phyloP scores from a whole-genome alignment of 2,329 filamentous ascomycete species.

The Trichoderma koningii region DNA sequence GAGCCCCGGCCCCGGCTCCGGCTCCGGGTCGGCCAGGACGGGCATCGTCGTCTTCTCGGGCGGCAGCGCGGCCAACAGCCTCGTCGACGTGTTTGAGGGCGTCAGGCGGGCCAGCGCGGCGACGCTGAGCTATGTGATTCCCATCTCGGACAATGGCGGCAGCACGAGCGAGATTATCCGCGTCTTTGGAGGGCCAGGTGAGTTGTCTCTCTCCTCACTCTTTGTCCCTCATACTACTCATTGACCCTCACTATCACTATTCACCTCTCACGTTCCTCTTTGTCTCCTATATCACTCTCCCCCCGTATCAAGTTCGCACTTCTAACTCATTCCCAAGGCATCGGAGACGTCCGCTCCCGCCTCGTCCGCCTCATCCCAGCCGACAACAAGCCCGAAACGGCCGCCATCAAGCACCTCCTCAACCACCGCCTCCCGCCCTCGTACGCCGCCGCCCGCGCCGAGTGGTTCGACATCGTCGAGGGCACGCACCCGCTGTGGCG shows the following conservation, averaged over 20 bases:
- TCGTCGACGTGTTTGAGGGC: constrained; percentile 84
- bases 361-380: constrained; percentile 85
- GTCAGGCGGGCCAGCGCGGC: constrained; percentile 66
- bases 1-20: constrained; percentile 29
- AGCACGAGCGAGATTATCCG: constrained; percentile 91
- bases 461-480: constrained; percentile 90
- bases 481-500: constrained; percentile 77
- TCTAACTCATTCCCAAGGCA: constrained; percentile 51
- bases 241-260: too few relatives aligned
- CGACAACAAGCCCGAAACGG: constrained; percentile 62
- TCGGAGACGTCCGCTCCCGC: constrained; percentile 55
- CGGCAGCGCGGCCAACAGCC: constrained; percentile 89
- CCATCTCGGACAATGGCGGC: constrained; percentile 94
- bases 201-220: too few relatives aligned
- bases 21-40: constrained; percentile 20
- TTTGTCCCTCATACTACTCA: too few relatives aligned
- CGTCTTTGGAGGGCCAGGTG: constrained; percentile 90
- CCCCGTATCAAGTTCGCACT: too few relatives aligned
- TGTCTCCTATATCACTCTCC: too few relatives aligned
- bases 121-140: constrained; percentile 81
- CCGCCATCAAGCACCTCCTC: constrained; percentile 79
- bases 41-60: constrained; percentile 84
- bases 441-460: constrained; percentile 63
- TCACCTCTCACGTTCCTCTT: too few relatives aligned
- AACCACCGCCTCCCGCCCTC: constrained; percentile 75